These are phyloP conservation scores for Eucalyptus decipiens DNA, from an alignment of 345 rosid species.

Conservation along the genomic window DNA sequence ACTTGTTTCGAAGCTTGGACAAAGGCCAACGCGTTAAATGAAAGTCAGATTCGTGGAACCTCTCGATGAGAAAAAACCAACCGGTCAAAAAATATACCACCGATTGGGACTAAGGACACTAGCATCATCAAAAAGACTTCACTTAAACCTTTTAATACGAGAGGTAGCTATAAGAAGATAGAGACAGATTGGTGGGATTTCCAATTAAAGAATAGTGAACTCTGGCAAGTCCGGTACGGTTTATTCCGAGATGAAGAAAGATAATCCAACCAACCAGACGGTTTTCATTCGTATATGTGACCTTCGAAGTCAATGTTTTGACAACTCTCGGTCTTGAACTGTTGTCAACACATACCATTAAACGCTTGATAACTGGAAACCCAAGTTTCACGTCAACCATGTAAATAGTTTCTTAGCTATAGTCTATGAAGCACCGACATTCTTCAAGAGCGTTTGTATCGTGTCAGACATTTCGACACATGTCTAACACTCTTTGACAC, in stretches of 20 bases:
- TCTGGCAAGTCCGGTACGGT: neutral
- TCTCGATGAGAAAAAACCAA: neutral
- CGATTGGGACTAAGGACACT: neutral
- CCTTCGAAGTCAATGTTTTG: neutral
- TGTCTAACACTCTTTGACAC: too few relatives aligned
- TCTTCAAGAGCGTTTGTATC: too few relatives aligned
- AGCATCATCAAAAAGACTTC: neutral
- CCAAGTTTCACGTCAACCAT: neutral
- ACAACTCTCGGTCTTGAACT: neutral
- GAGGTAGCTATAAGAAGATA: neutral
- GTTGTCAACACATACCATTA: neutral
- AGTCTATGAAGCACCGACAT: too few relatives aligned
- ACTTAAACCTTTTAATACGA: neutral
- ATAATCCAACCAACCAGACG: neutral
- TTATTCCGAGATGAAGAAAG: neutral
- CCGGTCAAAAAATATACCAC: neutral
- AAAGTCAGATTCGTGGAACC: neutral
- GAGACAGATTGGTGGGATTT: neutral
- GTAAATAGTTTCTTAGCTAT: neutral
- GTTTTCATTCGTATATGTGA: neutral
- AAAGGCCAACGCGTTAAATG: neutral
- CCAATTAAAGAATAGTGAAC: neutral
- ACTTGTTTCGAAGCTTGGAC: neutral
- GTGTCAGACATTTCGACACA: rapidly evolving
- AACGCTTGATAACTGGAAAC: neutral